Conservation (phyloP, 441 rosid species). For the Hura crepitans region DNA sequence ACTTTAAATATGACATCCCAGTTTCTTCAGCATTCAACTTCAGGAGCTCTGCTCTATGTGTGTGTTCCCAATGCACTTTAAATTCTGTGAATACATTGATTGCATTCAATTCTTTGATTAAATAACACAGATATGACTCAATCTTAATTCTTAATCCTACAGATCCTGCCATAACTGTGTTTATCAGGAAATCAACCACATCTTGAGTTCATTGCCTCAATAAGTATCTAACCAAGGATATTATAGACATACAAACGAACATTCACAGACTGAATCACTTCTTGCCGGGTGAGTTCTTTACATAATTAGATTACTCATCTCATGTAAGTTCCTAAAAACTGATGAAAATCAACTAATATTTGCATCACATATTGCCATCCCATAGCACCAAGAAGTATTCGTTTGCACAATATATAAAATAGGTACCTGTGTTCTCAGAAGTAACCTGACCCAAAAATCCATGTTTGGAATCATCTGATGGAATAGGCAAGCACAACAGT, state of each 20-base stretch:
- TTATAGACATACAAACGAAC: not conserved
- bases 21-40: not conserved
- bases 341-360: not conserved
- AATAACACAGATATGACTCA: not conserved
- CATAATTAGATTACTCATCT: not conserved
- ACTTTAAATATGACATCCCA: not conserved
- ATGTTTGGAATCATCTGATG: conserved; percentile 71
- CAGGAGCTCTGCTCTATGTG: not conserved
- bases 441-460: conserved; percentile 74
- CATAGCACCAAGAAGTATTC: not conserved
- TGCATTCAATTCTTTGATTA: not conserved
- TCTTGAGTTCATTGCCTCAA: not conserved
- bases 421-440: conserved; percentile 64
- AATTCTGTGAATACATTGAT: not conserved
- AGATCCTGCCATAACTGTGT: not conserved
- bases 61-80: not conserved
- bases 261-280: not conserved
- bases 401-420: not conserved
- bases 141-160: not conserved
- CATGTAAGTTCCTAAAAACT: not conserved
- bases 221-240: not conserved
- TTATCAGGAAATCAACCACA: not conserved
- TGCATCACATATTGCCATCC: not conserved
- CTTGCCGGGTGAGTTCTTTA: not conserved
- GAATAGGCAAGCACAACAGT: conserved; percentile 11